Percentiles rank a stretch among this genome's conserved stretches.
phyloP scores from a whole-genome alignment of 768 basidiomycete species.

The Xerocomus brunneocitrinus region DNA sequence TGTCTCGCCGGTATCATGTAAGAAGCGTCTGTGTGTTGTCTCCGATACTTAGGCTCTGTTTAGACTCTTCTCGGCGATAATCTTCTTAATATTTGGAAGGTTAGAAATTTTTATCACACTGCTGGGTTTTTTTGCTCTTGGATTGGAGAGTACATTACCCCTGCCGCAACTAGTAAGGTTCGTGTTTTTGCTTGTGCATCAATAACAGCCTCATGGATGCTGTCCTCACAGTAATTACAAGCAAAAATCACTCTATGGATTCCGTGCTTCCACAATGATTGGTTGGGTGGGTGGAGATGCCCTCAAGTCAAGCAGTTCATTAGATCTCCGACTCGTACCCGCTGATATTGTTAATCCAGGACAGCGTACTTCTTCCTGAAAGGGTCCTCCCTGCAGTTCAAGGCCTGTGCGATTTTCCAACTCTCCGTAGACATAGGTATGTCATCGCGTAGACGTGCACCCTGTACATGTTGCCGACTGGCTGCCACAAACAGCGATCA shows the following conservation, averaged over 20 bases:
- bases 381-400: conserved; percentile 72
- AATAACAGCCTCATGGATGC: conserved; percentile 16
- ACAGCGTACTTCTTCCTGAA: conserved; percentile 77
- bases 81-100: conserved; percentile 70
- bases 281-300: conserved; percentile 83
- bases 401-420: conserved; percentile 80
- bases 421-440: conserved; percentile 71
- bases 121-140: conserved; percentile 74
- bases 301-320: conserved; percentile 60
- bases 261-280: conserved; percentile 74
- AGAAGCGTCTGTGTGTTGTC: conserved; percentile 5
- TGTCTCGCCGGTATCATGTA: conserved; percentile 79
- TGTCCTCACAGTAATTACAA: conserved; percentile 60
- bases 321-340: conserved; percentile 1
- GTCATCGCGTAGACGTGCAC: conserved; percentile 24
- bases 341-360: conserved; percentile 37
- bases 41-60: conserved; percentile 4
- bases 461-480: conserved; percentile 7
- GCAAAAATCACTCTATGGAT: conserved; percentile 77
- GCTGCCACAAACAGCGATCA: conserved; percentile 48
- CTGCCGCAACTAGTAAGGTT: conserved; percentile 81
- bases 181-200: conserved; percentile 10
- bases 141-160: conserved; percentile 82
- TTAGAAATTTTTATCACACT: conserved; percentile 54
- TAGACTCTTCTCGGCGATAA: conserved; percentile 64